A percentile compares a stretch with the other conserved stretches of the same genome.
Evolutionary conservation across 2,329 filamentous ascomycete genomes (phyloP).

Genomic region (Endothia cerciana): DNA sequence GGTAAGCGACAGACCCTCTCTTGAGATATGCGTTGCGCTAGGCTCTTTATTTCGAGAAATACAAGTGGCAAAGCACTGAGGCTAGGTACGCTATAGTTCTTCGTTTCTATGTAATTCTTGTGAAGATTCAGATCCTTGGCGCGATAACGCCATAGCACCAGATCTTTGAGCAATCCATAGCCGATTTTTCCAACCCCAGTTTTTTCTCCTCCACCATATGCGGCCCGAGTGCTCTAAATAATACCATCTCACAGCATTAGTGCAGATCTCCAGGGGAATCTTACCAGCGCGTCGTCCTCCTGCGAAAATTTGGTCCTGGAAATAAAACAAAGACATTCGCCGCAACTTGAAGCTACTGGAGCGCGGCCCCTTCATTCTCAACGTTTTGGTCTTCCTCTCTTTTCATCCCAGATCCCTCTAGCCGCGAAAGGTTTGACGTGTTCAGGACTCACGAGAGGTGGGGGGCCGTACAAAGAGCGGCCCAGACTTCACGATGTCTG

Average conservation of each 20-base stretch:
- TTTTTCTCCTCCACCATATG: constrained; percentile 4
- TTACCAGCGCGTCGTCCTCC: background rate
- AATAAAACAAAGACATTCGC: background rate
- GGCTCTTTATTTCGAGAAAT: no score
- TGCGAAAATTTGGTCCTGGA: background rate
- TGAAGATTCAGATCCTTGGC: constrained; percentile 3
- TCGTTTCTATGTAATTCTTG: background rate
- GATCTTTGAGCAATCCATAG: constrained; percentile 13
- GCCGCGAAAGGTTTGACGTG: background rate
- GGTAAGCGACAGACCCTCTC: no score
- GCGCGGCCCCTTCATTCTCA: background rate
- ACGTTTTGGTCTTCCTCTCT: background rate
- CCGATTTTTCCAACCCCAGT: constrained; percentile 8
- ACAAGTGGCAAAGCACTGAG: no score
- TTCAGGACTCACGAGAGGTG: background rate
- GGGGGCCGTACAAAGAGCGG: no score
- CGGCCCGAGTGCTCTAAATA: background rate
- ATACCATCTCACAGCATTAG: background rate
- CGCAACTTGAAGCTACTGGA: no score
- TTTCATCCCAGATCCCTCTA: background rate
- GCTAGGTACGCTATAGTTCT: no score
- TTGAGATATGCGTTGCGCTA: no score
- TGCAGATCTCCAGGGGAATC: background rate
- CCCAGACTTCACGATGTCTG: constrained; percentile 5
- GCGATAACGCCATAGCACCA: constrained; percentile 27